Evolutionary conservation across 805 yeast species (phyloP).

Genomic region (Grigorovia humatica): DNA sequence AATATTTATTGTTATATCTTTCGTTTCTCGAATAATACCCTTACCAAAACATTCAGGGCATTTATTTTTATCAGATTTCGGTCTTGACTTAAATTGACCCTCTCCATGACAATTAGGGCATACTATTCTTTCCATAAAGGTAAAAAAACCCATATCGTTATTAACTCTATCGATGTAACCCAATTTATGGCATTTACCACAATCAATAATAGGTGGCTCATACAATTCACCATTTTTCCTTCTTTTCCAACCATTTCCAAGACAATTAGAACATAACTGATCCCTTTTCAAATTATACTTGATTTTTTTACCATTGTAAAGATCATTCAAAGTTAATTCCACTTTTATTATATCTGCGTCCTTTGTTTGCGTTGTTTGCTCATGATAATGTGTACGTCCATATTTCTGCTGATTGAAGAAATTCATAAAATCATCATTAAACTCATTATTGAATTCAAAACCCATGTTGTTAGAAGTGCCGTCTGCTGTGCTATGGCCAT

Average conservation of each 20-base stretch:
- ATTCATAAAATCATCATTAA: constrained; percentile 64
- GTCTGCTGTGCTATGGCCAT: constrained; percentile 32
- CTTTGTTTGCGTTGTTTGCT: not conserved
- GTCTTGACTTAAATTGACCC: constrained; percentile 38
- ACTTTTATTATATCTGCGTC: constrained; percentile 34
- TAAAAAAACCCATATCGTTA: not conserved
- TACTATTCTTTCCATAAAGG: constrained; percentile 37
- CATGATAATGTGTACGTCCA: not conserved
- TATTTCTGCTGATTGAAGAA: constrained; percentile 37
- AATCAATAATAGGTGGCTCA: constrained; percentile 39
- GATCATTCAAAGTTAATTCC: constrained; percentile 57
- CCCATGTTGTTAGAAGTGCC: not conserved
- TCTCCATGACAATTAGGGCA: constrained; percentile 66
- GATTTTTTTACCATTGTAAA: constrained; percentile 71
- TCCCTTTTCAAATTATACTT: constrained; percentile 65
- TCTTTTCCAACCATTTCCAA: constrained; percentile 62
- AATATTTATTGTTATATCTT: constrained; percentile 66
- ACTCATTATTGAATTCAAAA: constrained; percentile 22
- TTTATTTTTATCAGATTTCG: constrained; percentile 41
- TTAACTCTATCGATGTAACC: constrained; percentile 43
- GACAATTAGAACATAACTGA: constrained; percentile 60
- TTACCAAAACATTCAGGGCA: constrained; percentile 72
- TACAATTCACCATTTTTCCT: constrained; percentile 16
- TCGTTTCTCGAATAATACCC: constrained; percentile 51
- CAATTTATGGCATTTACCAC: constrained; percentile 62